Conservation (phyloP, 192 early-diverging fungal genomes). For the Geosiphon pyriformis region DNA sequence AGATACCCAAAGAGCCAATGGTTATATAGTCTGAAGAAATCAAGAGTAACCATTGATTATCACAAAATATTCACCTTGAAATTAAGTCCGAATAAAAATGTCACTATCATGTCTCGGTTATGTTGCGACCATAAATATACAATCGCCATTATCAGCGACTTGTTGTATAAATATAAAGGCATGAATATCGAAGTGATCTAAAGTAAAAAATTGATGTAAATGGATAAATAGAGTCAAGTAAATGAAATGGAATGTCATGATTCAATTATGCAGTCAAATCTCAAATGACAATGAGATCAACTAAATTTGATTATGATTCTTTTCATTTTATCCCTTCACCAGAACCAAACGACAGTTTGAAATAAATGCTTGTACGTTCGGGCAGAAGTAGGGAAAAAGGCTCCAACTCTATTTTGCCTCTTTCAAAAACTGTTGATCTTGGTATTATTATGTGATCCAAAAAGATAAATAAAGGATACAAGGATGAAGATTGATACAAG, state of each 20-base stretch:
- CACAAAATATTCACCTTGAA: constrained; percentile 47
- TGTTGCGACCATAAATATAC: constrained; percentile 75
- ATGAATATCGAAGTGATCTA: constrained; percentile 8
- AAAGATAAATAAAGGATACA: constrained; percentile 28
- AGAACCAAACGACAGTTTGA: no score
- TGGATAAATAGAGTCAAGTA: no score
- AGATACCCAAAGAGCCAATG: neutral
- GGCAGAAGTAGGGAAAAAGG: constrained; percentile 23
- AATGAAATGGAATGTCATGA: no score
- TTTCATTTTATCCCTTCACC: no score
- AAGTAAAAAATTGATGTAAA: constrained; percentile 30
- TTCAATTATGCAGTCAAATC: no score
- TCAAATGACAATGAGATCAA: no score
- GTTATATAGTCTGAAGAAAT: neutral
- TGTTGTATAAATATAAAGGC: constrained; percentile 33
- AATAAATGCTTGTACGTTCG: no score
- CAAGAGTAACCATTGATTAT: neutral
- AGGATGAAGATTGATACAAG: constrained; percentile 35
- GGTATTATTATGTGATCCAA: neutral
- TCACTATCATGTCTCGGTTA: constrained; percentile 48
- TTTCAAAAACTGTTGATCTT: neutral
- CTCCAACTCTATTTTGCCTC: neutral
- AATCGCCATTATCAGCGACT: constrained; percentile 55
- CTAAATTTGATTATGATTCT: no score
- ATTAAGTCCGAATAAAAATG: constrained; percentile 68